Evolutionary conservation across 2,329 filamentous ascomycete genomes (phyloP).

Genomic region (Tolypocladium tropicale): DNA sequence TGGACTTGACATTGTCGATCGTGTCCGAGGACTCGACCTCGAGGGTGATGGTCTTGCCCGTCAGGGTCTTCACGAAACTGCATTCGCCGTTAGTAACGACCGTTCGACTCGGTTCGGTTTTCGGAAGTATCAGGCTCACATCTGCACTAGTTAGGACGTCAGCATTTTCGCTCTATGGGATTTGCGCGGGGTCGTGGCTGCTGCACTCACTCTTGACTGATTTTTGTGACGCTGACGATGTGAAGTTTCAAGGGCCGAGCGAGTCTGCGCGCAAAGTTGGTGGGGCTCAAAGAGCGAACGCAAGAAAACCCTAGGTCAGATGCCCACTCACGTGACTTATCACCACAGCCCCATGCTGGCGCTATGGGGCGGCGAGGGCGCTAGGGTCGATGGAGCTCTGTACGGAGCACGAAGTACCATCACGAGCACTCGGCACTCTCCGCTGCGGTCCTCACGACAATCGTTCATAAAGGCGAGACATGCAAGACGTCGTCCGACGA

Average conservation of each 20-base stretch:
- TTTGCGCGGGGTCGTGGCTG: neutral
- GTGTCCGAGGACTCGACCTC: constrained; percentile 99
- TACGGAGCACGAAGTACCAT: no score
- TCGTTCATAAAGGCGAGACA: no score
- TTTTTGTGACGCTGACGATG: constrained; percentile 38
- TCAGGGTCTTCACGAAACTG: constrained; percentile 99
- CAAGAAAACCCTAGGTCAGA: constrained; percentile 26
- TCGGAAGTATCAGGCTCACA: constrained; percentile 49
- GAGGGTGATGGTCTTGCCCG: constrained; percentile 99
- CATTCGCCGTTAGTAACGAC: constrained; percentile 17
- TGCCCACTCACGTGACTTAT: constrained; percentile 17
- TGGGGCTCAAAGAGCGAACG: constrained; percentile 26
- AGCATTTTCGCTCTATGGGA: constrained; percentile 23
- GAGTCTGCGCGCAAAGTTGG: constrained; percentile 32
- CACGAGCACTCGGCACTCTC: no score
- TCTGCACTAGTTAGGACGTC: constrained; percentile 63
- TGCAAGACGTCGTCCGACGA: no score
- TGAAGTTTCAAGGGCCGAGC: constrained; percentile 22
- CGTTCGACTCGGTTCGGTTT: constrained; percentile 11
- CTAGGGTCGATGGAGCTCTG: no score
- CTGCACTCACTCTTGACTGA: constrained; percentile 49
- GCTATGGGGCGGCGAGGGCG: neutral
- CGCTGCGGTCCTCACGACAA: no score
- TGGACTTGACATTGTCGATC: constrained; percentile 99
- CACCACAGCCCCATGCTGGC: no score